A percentile compares a stretch with the other conserved stretches of the same genome.
phyloP scores from a whole-genome alignment of 495 filamentous ascomycete genomes.

The Neurospora africana region DNA sequence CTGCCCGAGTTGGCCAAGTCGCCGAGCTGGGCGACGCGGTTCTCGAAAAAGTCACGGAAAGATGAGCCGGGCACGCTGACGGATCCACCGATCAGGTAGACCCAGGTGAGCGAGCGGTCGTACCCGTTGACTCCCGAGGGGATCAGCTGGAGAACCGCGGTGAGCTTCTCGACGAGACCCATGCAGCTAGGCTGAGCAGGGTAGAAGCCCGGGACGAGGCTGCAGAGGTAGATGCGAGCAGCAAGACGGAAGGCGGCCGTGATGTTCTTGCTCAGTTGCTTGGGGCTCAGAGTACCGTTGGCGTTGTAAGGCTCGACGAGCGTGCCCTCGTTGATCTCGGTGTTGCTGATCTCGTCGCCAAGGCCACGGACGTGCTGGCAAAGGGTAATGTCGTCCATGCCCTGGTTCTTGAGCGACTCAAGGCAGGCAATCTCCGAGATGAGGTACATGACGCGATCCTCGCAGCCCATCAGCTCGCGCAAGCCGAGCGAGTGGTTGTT shows the following conservation, averaged over 20 bases:
- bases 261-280: slow-evolving; percentile 74
- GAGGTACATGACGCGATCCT: slow-evolving; percentile 94
- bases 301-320: slow-evolving; percentile 46
- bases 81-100: slow-evolving; percentile 73
- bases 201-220: slow-evolving; percentile 78
- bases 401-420: slow-evolving; percentile 73
- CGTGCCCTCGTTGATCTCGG: slow-evolving; percentile 47
- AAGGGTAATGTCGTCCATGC: slow-evolving; percentile 70
- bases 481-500: slow-evolving; percentile 60
- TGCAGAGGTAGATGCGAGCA: slow-evolving; percentile 90
- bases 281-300: slow-evolving; percentile 69
- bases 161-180: slow-evolving; percentile 64
- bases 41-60: slow-evolving; percentile 66
- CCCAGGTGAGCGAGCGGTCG: slow-evolving; percentile 88
- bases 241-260: slow-evolving; percentile 82
- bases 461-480: slow-evolving; percentile 93
- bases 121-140: slow-evolving; percentile 72
- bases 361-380: slow-evolving; percentile 77
- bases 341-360: slow-evolving; percentile 70
- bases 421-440: slow-evolving; percentile 96
- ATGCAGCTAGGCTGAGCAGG: slow-evolving; percentile 56
- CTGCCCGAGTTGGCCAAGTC: slow-evolving; percentile 66
- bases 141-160: slow-evolving; percentile 61
- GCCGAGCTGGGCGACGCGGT: slow-evolving; percentile 59
- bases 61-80: slow-evolving; percentile 56